Base-by-base conservation (phyloP, 2,329 filamentous ascomycete species). In the Magnaporthiopsis incrustans region DNA sequence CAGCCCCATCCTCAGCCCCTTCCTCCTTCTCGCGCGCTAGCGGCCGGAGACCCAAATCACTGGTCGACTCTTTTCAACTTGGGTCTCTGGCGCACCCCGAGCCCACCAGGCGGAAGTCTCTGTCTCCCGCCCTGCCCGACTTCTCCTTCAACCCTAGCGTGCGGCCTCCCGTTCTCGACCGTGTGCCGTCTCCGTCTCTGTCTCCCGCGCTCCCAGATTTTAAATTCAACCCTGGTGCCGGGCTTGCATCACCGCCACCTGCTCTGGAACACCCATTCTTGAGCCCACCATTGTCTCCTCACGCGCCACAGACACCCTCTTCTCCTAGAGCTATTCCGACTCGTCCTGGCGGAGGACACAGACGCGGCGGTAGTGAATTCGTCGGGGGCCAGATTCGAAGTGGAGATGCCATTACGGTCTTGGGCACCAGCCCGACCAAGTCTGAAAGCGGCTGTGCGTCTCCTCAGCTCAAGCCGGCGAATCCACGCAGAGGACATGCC, bases 311-410 rank as follows among this genome's bases (percentile, higher is more conserved):
- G 33, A 26, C 10, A 32, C 62, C 62, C 5, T 32, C 57, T 22
- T 83, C 83, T 4, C 77, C 79, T 2, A 76, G 77, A 53, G 73
- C 78, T 1, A 74, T 78, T 8, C 81, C 87, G 25, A 79, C 82
- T 26, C 81, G 85, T 66, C 78, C 83, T 30, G 77, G 78, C 38
- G 86, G 88, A 72, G 87, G 89, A 35, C 93, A 97, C 74, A 84
- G 88, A 70, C 85, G 93, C 70, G 90, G 90, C 63, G 89, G 87
- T 33, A 97, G 92, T 73, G 92, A 97, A 73, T 92, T 96, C 71
- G 90, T 96, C 60, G 91, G 91, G 53, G 90, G 89, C 10, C 89
- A 89, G 69, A 77, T 83, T 68, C 79, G 85, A 69, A 75, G 81
- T 75, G 77, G 84, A 15, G 84, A 82, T 60, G 79, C 82, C 0